Evolutionary conservation across 805 yeast species (phyloP).

Genomic region (Candida andamanensis): DNA sequence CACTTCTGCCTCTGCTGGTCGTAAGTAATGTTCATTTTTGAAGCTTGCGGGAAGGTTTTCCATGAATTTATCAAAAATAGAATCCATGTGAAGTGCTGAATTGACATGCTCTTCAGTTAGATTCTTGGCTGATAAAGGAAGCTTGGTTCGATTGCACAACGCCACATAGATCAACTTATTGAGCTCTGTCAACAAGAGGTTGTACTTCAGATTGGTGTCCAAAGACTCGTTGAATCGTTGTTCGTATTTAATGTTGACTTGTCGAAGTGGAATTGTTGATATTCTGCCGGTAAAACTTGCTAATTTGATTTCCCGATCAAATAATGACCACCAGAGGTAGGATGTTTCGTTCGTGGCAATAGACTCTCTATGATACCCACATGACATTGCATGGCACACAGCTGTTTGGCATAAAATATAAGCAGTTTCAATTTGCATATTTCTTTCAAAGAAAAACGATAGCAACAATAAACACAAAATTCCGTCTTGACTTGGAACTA

Average conservation of each 20-base stretch:
- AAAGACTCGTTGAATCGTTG: slow-evolving; percentile 1
- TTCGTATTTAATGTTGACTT: slow-evolving; percentile 5
- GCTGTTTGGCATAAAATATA: slow-evolving; percentile 8
- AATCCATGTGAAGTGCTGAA: slow-evolving; percentile 1
- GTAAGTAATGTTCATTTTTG: neutral
- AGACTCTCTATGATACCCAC: slow-evolving; percentile 8
- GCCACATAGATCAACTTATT: slow-evolving; percentile 6
- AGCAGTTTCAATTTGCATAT: slow-evolving; percentile 10
- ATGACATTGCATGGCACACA: slow-evolving; percentile 8
- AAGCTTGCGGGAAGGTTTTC: neutral
- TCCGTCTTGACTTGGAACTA: slow-evolving; percentile 8
- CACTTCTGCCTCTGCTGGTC: slow-evolving; percentile 2
- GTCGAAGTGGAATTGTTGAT: slow-evolving; percentile 6
- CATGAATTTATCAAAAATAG: neutral
- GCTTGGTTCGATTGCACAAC: slow-evolving; percentile 3
- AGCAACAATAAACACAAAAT: slow-evolving; percentile 6
- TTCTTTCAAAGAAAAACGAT: slow-evolving; percentile 8
- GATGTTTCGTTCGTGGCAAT: slow-evolving; percentile 7
- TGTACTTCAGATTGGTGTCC: slow-evolving; percentile 1
- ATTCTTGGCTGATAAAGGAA: slow-evolving; percentile 3
- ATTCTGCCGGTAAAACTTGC: slow-evolving; percentile 8
- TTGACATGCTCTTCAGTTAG: slow-evolving; percentile 5
- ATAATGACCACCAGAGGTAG: slow-evolving; percentile 8
- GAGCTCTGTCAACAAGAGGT: slow-evolving; percentile 5
- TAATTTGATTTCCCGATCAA: slow-evolving; percentile 7